Evolutionary conservation across 768 basidiomycete species (phyloP), one percentile per base, ranked within the genome.

Genomic region (Lactifluus subvellereus): DNA sequence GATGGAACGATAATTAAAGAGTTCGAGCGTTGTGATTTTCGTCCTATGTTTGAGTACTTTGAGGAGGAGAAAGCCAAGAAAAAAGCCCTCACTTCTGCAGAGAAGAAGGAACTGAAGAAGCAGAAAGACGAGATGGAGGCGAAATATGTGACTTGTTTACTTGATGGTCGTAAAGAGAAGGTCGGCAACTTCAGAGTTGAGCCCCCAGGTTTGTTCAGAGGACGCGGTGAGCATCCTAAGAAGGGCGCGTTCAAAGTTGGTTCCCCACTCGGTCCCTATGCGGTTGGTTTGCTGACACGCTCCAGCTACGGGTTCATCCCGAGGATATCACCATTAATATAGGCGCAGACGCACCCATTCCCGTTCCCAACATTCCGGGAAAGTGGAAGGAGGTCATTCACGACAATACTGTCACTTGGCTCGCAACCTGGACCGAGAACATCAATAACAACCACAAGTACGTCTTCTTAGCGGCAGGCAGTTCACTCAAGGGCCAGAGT

Each of bases 361-460:
- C 97, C 1, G 75, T 82, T n/a, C 93, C 97, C 4, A 98, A 97
- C 67, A 85, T 89, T 72, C 87, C 94, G 20, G 96, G 97, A 49
- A 82, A 84, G 48, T 99, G 97, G 97, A 94, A 91, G 73, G 79
- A 80, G 4, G 79, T 97, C 22, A 81, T 84, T 11, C 92, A 98
- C 71, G 95, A 98, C 72, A 88, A 95, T 68, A 98, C 94, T 3
- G 97, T 98, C 32, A 98, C 97, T 13, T 99, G 97, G 97, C 81
- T 99, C 53, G 97, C 97, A 5, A 95, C 90, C 60, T 99, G 97
- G 97, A 94, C 94, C 51, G 97, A 98, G 75, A 99, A 99, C 71
- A 86, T 98, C 75, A 98, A 98, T 71, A 84, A 86, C 64, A 91
- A 88, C 71, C 86, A 91, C 74, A 98, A 98, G 77, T 99, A 99